Percentiles rank a stretch among this genome's conserved stretches.
Conservation (phyloP, 768 basidiomycete genomes). For the Lentinula edodes region DNA sequence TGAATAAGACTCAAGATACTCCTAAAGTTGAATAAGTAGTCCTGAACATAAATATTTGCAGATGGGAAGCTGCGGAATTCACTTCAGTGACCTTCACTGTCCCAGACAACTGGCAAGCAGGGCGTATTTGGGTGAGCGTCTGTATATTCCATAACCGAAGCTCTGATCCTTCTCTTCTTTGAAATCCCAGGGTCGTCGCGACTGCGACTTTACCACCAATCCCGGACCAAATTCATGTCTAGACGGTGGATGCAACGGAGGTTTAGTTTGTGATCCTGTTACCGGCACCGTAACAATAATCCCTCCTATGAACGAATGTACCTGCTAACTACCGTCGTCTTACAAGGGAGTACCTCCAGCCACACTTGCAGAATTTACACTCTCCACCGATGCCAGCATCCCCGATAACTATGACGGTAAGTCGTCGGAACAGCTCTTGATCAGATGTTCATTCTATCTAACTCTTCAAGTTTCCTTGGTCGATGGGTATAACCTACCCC, state of each 20-base stretch:
- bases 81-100: slow-evolving; percentile 30
- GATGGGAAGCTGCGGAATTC: slow-evolving; percentile 20
- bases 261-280: slow-evolving; percentile 23
- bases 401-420: slow-evolving; percentile 58
- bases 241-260: slow-evolving; percentile 48
- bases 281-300: slow-evolving; percentile 31
- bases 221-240: slow-evolving; percentile 37
- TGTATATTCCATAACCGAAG: neutral
- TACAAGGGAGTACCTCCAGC: slow-evolving; percentile 58
- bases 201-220: slow-evolving; percentile 41
- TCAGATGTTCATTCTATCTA: neutral
- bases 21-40: neutral
- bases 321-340: neutral
- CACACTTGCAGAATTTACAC: slow-evolving; percentile 64
- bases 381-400: slow-evolving; percentile 31
- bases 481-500: slow-evolving; percentile 61
- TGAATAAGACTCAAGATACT: neutral
- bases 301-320: neutral
- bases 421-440: slow-evolving; percentile 6
- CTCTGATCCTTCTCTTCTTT: slow-evolving; percentile 9
- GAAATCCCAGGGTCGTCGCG: slow-evolving; percentile 30
- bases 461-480: slow-evolving; percentile 49
- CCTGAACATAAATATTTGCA: neutral
- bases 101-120: slow-evolving; percentile 44
- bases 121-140: slow-evolving; percentile 43